Base-by-base conservation (phyloP, 805 yeast genomes). In the Candida parachauliodes region DNA sequence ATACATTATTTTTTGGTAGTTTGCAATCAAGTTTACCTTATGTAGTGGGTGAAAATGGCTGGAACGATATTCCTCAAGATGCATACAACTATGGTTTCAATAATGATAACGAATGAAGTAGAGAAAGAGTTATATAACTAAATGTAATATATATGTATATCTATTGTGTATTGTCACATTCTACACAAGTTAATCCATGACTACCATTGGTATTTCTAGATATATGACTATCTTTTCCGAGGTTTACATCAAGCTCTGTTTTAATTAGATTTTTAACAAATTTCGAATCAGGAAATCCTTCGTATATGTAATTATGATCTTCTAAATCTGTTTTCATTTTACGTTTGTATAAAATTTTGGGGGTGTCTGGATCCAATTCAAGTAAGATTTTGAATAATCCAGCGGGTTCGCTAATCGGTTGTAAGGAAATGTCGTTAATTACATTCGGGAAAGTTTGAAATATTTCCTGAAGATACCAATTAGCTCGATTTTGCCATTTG, bases 281-380 rank as follows among this genome's bases (percentile, higher is more conserved):
- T 54, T 88, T 88, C 12, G 91, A 77, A 55, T 88, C 96, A 0
- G 96, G 96, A 55, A 88, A 88, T 23, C 96, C 95, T 24, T 77
- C 85, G 36, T 76, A 57, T 28, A 59, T 57, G 47, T 54, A 60
- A 6, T 28, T 10, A 3, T 44, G 46, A 14, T 57, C 57, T 41
- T 59, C 50, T 17, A 56, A 62, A 14, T 44, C 48, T 15, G 52
- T 59, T 43, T 70, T 68, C 40, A 81, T 70, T 14, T 67, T 62
- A 12, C 89, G 75, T 39, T 70, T 67, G 53, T 88, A 88, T 5
- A 58, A 23, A 2, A 55, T 45, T 11, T 28, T 40, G 5, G 39
- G 31, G 11, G 33, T 20, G 1, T 24, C 31, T 10, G 35, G 14
- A 12, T 34, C 34, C 14, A 23, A 38, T 7, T 28, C 11, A 5